phyloP scores from a whole-genome alignment of 345 rosid genomes.

The Rhodomyrtus tomentosa region DNA sequence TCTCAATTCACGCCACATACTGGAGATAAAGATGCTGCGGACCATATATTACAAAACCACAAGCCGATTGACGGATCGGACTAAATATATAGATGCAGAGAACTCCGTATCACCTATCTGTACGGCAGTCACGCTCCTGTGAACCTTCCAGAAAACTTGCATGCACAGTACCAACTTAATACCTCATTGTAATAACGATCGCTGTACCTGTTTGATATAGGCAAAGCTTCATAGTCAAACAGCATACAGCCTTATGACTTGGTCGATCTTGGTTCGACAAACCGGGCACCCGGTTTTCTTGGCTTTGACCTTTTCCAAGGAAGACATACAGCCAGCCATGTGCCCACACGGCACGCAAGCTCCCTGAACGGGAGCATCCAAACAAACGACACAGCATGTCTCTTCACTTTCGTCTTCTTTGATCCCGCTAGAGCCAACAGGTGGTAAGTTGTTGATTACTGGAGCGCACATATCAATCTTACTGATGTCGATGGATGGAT shows the following conservation, averaged over 20 bases:
- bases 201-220: not conserved
- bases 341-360: slow-evolving; percentile 99
- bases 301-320: slow-evolving; percentile 68
- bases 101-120: not conserved
- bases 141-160: not conserved
- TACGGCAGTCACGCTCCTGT: not conserved
- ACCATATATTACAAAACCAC: not conserved
- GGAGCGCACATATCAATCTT: slow-evolving; percentile 27
- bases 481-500: slow-evolving; percentile 64
- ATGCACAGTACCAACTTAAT: not conserved
- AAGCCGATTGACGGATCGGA: not conserved
- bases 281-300: slow-evolving; percentile 96
- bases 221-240: slow-evolving; percentile 28
- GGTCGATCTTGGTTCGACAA: slow-evolving; percentile 78
- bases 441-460: slow-evolving; percentile 9
- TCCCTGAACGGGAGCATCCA: slow-evolving; percentile 90
- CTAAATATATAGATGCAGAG: not conserved
- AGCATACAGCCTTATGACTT: slow-evolving; percentile 62
- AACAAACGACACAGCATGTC: slow-evolving; percentile 61
- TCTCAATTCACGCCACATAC: not conserved
- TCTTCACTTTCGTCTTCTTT: slow-evolving; percentile 21
- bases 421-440: slow-evolving; percentile 11
- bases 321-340: slow-evolving; percentile 93
- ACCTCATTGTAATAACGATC: not conserved
- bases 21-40: not conserved